phyloP scores from a whole-genome alignment of 306 rosid genomes.

The Parietaria judaica region DNA sequence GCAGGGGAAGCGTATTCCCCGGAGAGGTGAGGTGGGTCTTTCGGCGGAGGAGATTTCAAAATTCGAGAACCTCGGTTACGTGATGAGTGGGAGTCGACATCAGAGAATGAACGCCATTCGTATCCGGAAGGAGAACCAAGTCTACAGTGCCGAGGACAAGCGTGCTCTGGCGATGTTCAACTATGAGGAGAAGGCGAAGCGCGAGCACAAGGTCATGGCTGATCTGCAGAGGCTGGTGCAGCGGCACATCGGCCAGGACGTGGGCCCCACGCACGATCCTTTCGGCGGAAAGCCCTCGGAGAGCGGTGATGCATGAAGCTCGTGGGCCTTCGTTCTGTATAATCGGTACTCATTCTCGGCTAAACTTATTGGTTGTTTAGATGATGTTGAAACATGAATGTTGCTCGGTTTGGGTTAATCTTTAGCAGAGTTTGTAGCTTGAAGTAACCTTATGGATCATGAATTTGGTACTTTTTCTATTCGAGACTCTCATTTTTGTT shows the following conservation, averaged over 20 bases:
- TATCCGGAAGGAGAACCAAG: conserved; percentile 96
- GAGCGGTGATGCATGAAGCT: conserved; percentile 39
- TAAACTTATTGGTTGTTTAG: background rate
- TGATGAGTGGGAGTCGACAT: conserved; percentile 98
- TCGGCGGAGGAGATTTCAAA: conserved; percentile 87
- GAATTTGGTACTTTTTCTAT: too few species aligned
- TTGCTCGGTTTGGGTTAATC: too few species aligned
- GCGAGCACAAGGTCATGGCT: conserved; percentile 96
- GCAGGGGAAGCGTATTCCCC: conserved; percentile 94
- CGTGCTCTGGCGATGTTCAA: conserved; percentile 96
- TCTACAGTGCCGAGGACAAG: conserved; percentile 94
- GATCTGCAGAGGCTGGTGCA: conserved; percentile 93
- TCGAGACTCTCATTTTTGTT: too few species aligned
- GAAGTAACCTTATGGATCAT: too few species aligned
- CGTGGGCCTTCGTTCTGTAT: too few species aligned
- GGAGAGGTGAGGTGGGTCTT: conserved; percentile 98
- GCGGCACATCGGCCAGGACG: conserved; percentile 95
- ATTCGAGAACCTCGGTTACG: conserved; percentile 84
- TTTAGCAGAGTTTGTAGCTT: too few species aligned
- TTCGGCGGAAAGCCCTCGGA: conserved; percentile 48
- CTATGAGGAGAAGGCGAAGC: conserved; percentile 88
- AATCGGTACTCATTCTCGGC: too few species aligned
- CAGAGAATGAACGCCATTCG: conserved; percentile 99
- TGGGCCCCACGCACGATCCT: conserved; percentile 92
- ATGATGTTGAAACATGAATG: background rate